phyloP scores from a whole-genome alignment of 2,329 filamentous ascomycete genomes.

The Cercospora beticola region DNA sequence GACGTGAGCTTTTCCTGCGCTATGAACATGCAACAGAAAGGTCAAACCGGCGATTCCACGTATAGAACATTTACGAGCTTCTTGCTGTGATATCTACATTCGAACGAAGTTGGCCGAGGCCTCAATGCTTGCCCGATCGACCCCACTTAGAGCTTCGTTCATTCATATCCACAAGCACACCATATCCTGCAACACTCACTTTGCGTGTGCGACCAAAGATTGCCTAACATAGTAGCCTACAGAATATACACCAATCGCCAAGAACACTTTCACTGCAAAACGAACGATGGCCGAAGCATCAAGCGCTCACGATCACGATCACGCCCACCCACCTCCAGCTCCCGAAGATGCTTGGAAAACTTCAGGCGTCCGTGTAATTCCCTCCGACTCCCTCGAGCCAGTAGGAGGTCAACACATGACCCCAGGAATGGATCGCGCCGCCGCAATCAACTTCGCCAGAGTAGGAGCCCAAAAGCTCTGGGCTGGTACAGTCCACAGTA shows the following conservation, averaged over 20 bases:
- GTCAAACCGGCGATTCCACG: too few species aligned
- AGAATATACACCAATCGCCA: not conserved
- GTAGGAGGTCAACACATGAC: constrained; percentile 41
- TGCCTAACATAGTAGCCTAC: not conserved
- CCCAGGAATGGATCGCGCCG: constrained; percentile 46
- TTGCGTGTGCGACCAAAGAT: not conserved
- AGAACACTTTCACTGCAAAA: too few species aligned
- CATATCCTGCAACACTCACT: not conserved
- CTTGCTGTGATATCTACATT: too few species aligned
- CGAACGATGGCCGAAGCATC: constrained; percentile 8
- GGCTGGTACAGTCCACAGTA: constrained; percentile 44
- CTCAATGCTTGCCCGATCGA: not conserved
- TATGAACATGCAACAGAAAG: too few species aligned
- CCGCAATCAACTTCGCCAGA: constrained; percentile 48
- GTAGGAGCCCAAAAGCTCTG: constrained; percentile 48
- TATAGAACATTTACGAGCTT: too few species aligned
- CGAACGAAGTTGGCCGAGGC: constrained; percentile 1
- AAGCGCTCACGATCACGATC: constrained; percentile 18
- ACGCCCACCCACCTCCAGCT: constrained; percentile 19
- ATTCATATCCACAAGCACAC: not conserved
- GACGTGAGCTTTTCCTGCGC: too few species aligned
- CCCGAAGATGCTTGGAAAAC: constrained; percentile 42
- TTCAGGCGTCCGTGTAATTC: constrained; percentile 46
- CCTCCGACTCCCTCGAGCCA: constrained; percentile 42
- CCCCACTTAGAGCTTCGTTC: constrained; percentile 3